Evolutionary conservation across 371 early-diverging fungal genomes (phyloP), one percentile per base, ranked within the genome.

Genomic region (Apophysomyces trapeziformis): DNA sequence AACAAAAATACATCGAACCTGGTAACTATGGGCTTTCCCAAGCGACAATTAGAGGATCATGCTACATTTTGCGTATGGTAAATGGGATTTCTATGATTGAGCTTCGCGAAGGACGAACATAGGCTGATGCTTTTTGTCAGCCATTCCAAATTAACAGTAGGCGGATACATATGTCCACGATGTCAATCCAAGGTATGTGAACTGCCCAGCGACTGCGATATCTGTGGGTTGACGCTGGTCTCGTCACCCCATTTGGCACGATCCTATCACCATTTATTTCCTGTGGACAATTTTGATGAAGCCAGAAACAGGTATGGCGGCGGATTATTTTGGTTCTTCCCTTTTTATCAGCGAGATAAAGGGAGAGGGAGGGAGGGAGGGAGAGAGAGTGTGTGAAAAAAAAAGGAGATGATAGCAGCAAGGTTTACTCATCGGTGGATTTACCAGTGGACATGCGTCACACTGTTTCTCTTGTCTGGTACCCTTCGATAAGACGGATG

Each of bases 241-340:
- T 94, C 96, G 7, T 91, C 92, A 38, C 97, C 98, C 14, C 91
- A 95, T 76, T 70, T 98, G 60, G 97, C 97, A 5, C 69, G 98
- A 60, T 95, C 95, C n/a, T 97, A 96, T 72, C 97, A 96, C 67
- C 97, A 97, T 64, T 80, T 98, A 60, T 97, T 97, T 71, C 98
- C 99, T 5, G 90, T 93, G 12, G 87, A 88, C 65, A 89, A 89
- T 61, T 89, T 86, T 77, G 74, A 85, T 44, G 89, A 89, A 67
- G 73, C 87, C 38, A 74, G 76, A 56, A 57, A 41, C 41, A 73
- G 69, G 80, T 75, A 79, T 66, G 60, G 1, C 5, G 41, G 41
- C 2, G 41, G 41, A 41, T 41, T 41, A 11, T 41, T 26, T 26
- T 26, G 32, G 32, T 26, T 26, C 2, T 26, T 26, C 32, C 32